phyloP scores from a whole-genome alignment of 768 basidiomycete genomes.

The Pleurotus cornucopiae region DNA sequence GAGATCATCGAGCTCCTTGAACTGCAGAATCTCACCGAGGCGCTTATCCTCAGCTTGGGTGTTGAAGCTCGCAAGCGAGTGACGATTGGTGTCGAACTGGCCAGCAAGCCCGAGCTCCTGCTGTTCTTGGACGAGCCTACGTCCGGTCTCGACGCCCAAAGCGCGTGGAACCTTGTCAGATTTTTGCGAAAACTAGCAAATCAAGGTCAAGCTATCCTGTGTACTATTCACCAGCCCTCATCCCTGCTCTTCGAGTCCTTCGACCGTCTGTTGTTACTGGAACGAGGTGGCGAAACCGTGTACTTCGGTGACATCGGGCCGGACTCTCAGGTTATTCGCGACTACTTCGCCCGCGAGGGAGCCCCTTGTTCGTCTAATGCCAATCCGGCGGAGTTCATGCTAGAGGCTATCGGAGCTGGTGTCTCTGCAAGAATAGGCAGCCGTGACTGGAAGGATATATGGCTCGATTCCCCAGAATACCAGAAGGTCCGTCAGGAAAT shows the following conservation, averaged over 20 bases:
- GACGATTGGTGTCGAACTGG: slow-evolving; percentile 89
- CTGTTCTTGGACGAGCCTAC: slow-evolving; percentile 61
- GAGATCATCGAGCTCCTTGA: slow-evolving; percentile 83
- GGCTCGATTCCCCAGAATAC: slow-evolving; percentile 72
- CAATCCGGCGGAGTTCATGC: slow-evolving; percentile 79
- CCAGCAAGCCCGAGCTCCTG: slow-evolving; percentile 77
- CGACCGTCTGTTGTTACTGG: slow-evolving; percentile 63
- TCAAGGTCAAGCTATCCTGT: slow-evolving; percentile 84
- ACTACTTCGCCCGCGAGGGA: slow-evolving; percentile 75
- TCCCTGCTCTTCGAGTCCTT: slow-evolving; percentile 85
- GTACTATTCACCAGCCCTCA: slow-evolving; percentile 88
- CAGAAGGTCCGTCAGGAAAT: slow-evolving; percentile 38
- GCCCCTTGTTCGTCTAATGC: slow-evolving; percentile 70
- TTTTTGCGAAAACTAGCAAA: slow-evolving; percentile 82
- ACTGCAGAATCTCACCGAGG: slow-evolving; percentile 79
- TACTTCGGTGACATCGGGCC: slow-evolving; percentile 88
- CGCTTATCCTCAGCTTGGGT: slow-evolving; percentile 66
- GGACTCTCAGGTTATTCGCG: slow-evolving; percentile 61
- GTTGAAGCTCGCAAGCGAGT: slow-evolving; percentile 78
- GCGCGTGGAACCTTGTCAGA: slow-evolving; percentile 78
- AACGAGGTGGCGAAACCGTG: slow-evolving; percentile 85
- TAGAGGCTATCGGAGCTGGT: slow-evolving; percentile 84
- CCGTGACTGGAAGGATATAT: slow-evolving; percentile 84
- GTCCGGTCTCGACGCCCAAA: slow-evolving; percentile 41
- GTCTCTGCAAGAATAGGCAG: slow-evolving; percentile 66